phyloP scores from a whole-genome alignment of 371 early-diverging fungal species.

The Enteropsectra breve region DNA sequence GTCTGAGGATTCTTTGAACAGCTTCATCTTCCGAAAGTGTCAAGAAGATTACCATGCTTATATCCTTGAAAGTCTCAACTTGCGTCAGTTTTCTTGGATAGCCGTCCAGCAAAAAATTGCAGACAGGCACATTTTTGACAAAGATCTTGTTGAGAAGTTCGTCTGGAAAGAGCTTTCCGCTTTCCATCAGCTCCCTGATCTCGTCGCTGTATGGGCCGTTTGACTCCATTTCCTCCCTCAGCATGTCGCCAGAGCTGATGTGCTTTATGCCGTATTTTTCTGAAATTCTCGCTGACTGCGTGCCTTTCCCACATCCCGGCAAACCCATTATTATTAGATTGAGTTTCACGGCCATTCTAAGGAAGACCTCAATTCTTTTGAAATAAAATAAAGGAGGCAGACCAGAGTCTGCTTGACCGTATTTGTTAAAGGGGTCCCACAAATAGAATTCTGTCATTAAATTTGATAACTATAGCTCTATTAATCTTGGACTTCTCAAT shows the following conservation, averaged over 20 bases:
- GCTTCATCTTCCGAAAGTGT: slow-evolving; percentile 62
- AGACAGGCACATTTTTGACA: slow-evolving; percentile 77
- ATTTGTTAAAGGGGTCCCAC: too few relatives aligned
- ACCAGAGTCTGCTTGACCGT: too few relatives aligned
- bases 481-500: too few relatives aligned
- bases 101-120: slow-evolving; percentile 97
- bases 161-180: slow-evolving; percentile 87
- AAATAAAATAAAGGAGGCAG: too few relatives aligned
- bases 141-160: slow-evolving; percentile 91
- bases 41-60: slow-evolving; percentile 61
- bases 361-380: too few relatives aligned
- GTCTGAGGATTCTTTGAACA: slow-evolving; percentile 70
- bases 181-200: slow-evolving; percentile 43
- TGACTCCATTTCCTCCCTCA: slow-evolving; percentile 87
- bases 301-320: slow-evolving; percentile 82
- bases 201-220: slow-evolving; percentile 65
- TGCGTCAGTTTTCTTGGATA: slow-evolving; percentile 96
- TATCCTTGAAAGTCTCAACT: slow-evolving; percentile 73
- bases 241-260: slow-evolving; percentile 94
- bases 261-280: slow-evolving; percentile 83
- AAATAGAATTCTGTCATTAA: too few relatives aligned
- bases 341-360: neutral
- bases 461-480: too few relatives aligned
- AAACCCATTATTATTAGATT: slow-evolving; percentile 65
- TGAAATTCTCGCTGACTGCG: slow-evolving; percentile 68